Evolutionary conservation across 495 filamentous ascomycete species (phyloP), one percentile per base, ranked within the genome.

Genomic region (Penicillium herquei): DNA sequence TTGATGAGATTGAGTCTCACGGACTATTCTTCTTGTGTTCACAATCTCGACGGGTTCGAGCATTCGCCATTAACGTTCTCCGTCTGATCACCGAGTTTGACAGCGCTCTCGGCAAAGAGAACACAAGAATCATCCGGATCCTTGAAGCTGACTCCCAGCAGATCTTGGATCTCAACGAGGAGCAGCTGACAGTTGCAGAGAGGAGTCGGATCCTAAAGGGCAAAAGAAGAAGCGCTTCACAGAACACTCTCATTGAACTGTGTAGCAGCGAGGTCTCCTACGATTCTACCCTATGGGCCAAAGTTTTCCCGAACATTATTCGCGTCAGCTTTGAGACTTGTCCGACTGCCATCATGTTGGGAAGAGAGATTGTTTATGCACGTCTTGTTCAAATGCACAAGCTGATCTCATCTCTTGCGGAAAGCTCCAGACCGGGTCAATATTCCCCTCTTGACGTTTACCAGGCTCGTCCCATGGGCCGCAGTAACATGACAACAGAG

Each of bases 1-100:
- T 98, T 13, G 95, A 99, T 60, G 93, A 97, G 63, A 88, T 98
- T 39, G 94, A 99, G 66, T 92, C 93, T 14, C 93, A 97, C 67
- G 94, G 95, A 1, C 71, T 99, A n/a, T 98, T 99, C 78, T 98
- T 99, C 68, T 72, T 99, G 5, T 98, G 95, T 67, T 98, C 94
- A 0, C 95, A 97, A 57, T 97, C 94, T 9, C 81, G 90, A 53
- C 81, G 86, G 37, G 94, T 99, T 21, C 84, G 94, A 34, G 81
- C 89, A 39, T 93, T 93, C 66, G 95, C 94, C 2, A 89, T 99
- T 40, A 95, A 87, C 3, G 95, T 98, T 2, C 76, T 99, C 14
- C 88, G 91, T 5, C 78, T 97, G 30, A 90, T 99, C 57, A 94
- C 89, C 14, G 92, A 98, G 54, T 98, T 98, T 56, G 95, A 99